Conservation (phyloP, 2,329 filamentous ascomycete species). For the Hymenoscyphus linearis region DNA sequence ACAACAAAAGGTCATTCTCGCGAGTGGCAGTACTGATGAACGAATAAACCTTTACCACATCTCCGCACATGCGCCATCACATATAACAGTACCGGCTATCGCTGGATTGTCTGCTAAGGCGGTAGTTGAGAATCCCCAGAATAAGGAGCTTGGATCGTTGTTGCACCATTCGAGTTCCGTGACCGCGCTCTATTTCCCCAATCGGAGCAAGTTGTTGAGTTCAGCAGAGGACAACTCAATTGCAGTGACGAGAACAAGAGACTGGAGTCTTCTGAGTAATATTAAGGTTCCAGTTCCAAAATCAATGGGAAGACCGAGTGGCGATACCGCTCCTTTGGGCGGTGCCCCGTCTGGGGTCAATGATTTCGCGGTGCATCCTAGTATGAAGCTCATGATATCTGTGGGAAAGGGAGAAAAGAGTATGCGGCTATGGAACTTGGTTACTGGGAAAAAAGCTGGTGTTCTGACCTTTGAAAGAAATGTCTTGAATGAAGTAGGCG, state of each 20-base stretch:
- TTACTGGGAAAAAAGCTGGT: conserved; percentile 92
- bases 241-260: conserved; percentile 77
- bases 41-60: conserved; percentile 92
- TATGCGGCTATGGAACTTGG: conserved; percentile 94
- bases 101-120: conserved; percentile 66
- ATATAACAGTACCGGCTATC: conserved; percentile 52
- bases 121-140: conserved; percentile 77
- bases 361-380: conserved; percentile 91
- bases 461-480: conserved; percentile 78
- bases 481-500: conserved; percentile 68
- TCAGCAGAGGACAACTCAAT: conserved; percentile 87
- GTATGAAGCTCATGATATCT: conserved; percentile 93
- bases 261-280: conserved; percentile 81
- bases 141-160: conserved; percentile 81
- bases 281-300: conserved; percentile 89
- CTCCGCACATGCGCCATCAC: conserved; percentile 62
- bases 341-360: conserved; percentile 84
- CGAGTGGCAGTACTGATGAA: conserved; percentile 89
- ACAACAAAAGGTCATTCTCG: conserved; percentile 79
- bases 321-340: conserved; percentile 80
- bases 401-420: conserved; percentile 84
- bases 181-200: conserved; percentile 75
- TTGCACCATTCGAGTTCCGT: conserved; percentile 82
- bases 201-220: conserved; percentile 81
- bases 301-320: conserved; percentile 71